Percentiles rank a stretch among this genome's conserved stretches.
Conservation (phyloP, 1,139 yeast genomes). For the Candida sp. region DNA sequence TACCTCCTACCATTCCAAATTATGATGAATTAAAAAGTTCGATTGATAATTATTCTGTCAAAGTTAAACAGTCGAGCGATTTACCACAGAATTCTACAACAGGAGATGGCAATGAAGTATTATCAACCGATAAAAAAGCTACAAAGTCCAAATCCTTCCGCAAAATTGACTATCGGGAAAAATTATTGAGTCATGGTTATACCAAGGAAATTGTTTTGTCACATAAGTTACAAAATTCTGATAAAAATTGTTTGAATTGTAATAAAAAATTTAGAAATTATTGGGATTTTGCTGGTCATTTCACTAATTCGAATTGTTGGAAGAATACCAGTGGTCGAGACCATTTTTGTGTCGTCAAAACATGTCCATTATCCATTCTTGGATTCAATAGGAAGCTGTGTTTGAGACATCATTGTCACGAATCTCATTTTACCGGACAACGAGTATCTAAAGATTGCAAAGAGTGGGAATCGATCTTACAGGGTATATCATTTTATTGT, state of each 20-base stretch:
- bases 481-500: constrained; percentile 14
- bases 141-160: too few relatives aligned
- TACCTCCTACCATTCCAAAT: too few relatives aligned
- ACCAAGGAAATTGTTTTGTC: neutral
- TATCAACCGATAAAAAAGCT: too few relatives aligned
- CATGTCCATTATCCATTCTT: constrained; percentile 60
- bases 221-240: neutral
- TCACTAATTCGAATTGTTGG: constrained; percentile 5
- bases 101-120: too few relatives aligned
- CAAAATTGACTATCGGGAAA: neutral
- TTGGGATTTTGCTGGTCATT: constrained; percentile 10
- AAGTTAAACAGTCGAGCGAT: too few relatives aligned
- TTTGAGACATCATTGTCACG: constrained; percentile 57
- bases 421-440: constrained; percentile 41
- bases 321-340: constrained; percentile 4
- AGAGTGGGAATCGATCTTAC: constrained; percentile 9
- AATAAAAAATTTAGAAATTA: constrained; percentile 7
- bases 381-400: constrained; percentile 62
- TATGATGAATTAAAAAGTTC: neutral
- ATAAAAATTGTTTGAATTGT: constrained; percentile 4
- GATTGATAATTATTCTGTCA: too few relatives aligned
- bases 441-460: constrained; percentile 14
- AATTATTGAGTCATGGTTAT: neutral
- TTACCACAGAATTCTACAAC: too few relatives aligned
- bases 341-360: constrained; percentile 43